Evolutionary conservation across 169 alveolate species (phyloP), one percentile per base, ranked within the genome.

Genomic region (Babesia ovata): DNA sequence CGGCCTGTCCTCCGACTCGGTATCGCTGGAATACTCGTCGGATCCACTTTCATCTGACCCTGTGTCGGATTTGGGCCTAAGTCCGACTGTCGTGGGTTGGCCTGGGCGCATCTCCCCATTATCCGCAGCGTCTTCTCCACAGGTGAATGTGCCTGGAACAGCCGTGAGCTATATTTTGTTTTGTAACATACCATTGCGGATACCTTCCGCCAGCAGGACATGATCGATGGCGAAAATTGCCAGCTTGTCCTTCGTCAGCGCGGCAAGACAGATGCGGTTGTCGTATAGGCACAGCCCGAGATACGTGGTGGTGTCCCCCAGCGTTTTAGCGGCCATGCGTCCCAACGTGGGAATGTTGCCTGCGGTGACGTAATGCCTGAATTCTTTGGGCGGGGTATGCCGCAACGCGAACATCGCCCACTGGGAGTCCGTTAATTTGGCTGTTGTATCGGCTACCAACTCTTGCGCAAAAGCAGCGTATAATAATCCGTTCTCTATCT

Each of bases 211-310:
- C 44, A 65, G 54, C n/a, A 44, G 17, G 42, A 16, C 39, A 24
- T 13, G 74, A 8, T 65, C 22, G 11, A 67, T 9, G 45, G 76
- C 63, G 33, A 67, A 67, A 6, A 67, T 67, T 14, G 65, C 46
- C 76, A 67, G 10, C 54, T 67, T 49, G 50, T 50, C 60, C 61
- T 50, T 17, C 50, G 76, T 67, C 44, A 67, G 45, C 33, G 76
- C 76, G n/a, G 24, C 42, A 3, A 67, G 36, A 48, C 57, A 54
- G 29, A 67, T 19, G 21, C 29, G 33, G 16, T 7, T 44, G 29
- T 67, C 76, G 33, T 24, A 45, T 17, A 52, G 48, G 76, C 76
- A 67, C 44, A 53, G 22, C 21, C 76, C 76, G n/a, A 67, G 53
- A 56, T 67, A 67, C 11, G 76, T 53, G 54, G 58, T 24, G 29